Conservation (phyloP, 2,329 filamentous ascomycete species). For the Pseudocercospora cruenta region DNA sequence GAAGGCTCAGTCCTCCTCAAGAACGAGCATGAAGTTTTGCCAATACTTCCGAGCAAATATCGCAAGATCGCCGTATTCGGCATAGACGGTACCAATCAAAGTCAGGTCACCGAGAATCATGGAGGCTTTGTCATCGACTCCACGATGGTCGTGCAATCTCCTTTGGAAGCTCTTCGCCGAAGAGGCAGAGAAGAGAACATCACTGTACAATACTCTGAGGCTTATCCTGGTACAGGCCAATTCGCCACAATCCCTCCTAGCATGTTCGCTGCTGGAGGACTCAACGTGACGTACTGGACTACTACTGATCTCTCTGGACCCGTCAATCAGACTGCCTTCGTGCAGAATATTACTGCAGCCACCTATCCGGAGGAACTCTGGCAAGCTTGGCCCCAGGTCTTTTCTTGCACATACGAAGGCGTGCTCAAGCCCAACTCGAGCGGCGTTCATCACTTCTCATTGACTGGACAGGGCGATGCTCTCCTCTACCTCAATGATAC, state of each 20-base stretch:
- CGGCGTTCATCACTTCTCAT: conserved; percentile 17
- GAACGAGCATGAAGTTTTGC: background rate
- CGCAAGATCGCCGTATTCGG: conserved; percentile 10
- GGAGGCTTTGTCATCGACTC: conserved; percentile 22
- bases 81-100: conserved; percentile 13
- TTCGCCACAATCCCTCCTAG: conserved; percentile 9
- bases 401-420: conserved; percentile 14
- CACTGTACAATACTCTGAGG: conserved; percentile 12
- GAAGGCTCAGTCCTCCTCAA: conserved; percentile 12
- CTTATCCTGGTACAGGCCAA: conserved; percentile 17
- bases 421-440: conserved; percentile 13
- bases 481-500: conserved; percentile 8
- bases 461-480: conserved; percentile 13
- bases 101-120: conserved; percentile 17
- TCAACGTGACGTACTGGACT: conserved; percentile 14
- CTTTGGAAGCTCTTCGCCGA: conserved; percentile 9
- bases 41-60: background rate
- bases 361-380: conserved; percentile 10
- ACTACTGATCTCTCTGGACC: conserved; percentile 14
- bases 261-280: conserved; percentile 16
- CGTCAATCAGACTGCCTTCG: conserved; percentile 8
- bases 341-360: conserved; percentile 19
- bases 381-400: conserved; percentile 18
- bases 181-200: conserved; percentile 12
- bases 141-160: conserved; percentile 16